Conservation (phyloP, 352 stramenopile genomes). For the Phytophthora meadii region DNA sequence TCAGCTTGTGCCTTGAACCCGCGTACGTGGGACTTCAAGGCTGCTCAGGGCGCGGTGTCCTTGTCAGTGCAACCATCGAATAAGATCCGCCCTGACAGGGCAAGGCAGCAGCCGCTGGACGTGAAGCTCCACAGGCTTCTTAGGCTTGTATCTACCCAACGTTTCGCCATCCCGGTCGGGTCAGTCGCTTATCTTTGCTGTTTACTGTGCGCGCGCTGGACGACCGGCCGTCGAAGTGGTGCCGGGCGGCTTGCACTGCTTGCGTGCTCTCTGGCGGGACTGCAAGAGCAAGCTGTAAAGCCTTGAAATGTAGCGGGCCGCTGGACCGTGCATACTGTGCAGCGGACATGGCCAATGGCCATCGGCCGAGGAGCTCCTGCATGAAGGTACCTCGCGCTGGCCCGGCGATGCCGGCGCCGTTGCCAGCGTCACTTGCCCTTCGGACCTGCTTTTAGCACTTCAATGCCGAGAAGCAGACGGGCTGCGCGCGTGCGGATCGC, state of each 20-base stretch:
- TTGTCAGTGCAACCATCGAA: slow-evolving; percentile 12
- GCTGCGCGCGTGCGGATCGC: slow-evolving; percentile 1
- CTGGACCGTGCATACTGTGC: slow-evolving; percentile 36
- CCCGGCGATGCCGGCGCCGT: slow-evolving; percentile 18
- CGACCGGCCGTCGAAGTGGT: neutral
- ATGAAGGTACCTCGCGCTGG: slow-evolving; percentile 40
- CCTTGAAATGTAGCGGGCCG: slow-evolving; percentile 30
- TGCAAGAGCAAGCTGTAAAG: slow-evolving; percentile 63
- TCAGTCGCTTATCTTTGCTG: neutral
- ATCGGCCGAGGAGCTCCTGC: slow-evolving; percentile 49
- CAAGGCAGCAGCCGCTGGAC: slow-evolving; percentile 33
- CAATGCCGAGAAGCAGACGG: slow-evolving; percentile 40
- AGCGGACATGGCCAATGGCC: slow-evolving; percentile 33
- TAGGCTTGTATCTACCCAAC: too few species aligned
- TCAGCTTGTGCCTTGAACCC: slow-evolving; percentile 18
- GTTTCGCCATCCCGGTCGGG: too few species aligned
- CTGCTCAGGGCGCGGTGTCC: slow-evolving; percentile 7
- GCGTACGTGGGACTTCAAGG: slow-evolving; percentile 19
- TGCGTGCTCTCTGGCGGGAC: slow-evolving; percentile 12
- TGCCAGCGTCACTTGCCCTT: slow-evolving; percentile 23
- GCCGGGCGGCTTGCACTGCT: slow-evolving; percentile 5
- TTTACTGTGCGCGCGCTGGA: slow-evolving; percentile 12
- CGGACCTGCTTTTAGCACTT: slow-evolving; percentile 34
- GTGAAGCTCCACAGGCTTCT: neutral
- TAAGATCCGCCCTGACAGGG: slow-evolving; percentile 11